phyloP scores from a whole-genome alignment of 306 rosid genomes.

The Alnus rubra region DNA sequence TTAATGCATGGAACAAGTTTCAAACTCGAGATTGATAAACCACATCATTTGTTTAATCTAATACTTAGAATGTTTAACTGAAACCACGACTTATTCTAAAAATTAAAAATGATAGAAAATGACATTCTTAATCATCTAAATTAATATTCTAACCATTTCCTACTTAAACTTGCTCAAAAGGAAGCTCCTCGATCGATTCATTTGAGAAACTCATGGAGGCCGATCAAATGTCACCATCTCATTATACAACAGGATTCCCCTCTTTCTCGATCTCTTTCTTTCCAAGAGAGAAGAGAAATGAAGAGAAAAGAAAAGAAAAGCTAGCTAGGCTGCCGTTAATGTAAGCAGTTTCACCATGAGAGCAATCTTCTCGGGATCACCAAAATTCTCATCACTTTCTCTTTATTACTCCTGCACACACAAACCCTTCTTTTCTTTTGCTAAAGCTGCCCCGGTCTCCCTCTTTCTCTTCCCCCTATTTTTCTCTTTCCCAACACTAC shows the following conservation, averaged over 20 bases:
- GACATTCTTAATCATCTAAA: no score
- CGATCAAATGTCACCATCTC: constrained; percentile 15
- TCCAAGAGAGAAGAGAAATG: not conserved
- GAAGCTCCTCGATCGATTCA: not conserved
- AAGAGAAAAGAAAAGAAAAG: constrained; percentile 45
- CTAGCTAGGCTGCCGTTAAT: constrained; percentile 12
- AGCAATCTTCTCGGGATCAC: constrained; percentile 76
- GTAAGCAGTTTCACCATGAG: constrained; percentile 32
- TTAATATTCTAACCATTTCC: no score
- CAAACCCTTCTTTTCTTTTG: constrained; percentile 48
- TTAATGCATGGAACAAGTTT: no score
- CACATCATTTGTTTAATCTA: no score
- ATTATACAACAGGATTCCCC: not conserved
- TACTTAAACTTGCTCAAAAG: not conserved
- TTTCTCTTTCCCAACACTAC: constrained; percentile 39
- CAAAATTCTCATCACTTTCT: constrained; percentile 47
- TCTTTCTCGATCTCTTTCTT: not conserved
- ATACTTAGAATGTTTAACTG: no score
- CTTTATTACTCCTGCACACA: constrained; percentile 36
- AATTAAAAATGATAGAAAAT: no score
- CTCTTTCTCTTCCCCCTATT: constrained; percentile 26
- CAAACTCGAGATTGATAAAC: no score
- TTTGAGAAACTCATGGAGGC: not conserved
- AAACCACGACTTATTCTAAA: no score
- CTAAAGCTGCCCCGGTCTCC: constrained; percentile 51